Evolutionary conservation across 495 filamentous ascomycete species (phyloP).

Genomic region (Penicillium angulare): DNA sequence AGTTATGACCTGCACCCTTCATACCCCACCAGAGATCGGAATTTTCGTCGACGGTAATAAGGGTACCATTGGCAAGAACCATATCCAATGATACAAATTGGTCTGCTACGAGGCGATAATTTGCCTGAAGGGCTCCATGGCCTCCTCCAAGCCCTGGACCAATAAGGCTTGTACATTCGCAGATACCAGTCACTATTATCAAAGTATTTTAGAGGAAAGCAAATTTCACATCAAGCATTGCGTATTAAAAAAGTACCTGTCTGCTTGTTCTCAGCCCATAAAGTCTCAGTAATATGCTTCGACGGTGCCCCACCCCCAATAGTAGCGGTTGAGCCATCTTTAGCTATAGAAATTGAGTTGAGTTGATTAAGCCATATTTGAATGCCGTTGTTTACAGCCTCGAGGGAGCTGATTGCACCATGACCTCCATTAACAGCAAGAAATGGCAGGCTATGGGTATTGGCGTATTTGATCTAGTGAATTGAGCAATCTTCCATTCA

Average conservation of each 20-base stretch:
- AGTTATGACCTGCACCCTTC: constrained; percentile 61
- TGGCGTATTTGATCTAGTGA: constrained; percentile 1
- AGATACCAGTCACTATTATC: constrained; percentile 41
- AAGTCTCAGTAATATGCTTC: constrained; percentile 24
- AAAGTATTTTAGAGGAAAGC: background rate
- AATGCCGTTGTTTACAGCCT: constrained; percentile 40
- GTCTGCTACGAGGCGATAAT: constrained; percentile 59
- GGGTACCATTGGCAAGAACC: constrained; percentile 55
- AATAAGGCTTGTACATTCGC: constrained; percentile 54
- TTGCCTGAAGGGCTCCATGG: constrained; percentile 58
- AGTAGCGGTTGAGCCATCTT: constrained; percentile 44
- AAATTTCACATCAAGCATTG: too few relatives aligned
- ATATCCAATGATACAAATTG: constrained; percentile 52
- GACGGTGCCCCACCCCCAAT: constrained; percentile 51
- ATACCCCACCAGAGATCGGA: constrained; percentile 58
- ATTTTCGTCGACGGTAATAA: constrained; percentile 31
- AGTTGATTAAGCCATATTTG: constrained; percentile 41
- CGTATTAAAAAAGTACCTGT: constrained; percentile 8
- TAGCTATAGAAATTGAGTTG: constrained; percentile 36
- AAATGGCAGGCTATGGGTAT: background rate
- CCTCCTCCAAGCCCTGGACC: constrained; percentile 62
- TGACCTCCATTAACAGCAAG: background rate
- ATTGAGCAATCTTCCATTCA: background rate
- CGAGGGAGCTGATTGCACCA: constrained; percentile 46
- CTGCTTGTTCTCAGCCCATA: constrained; percentile 28